These are phyloP conservation scores for Avena atlantica DNA, from an alignment of 176 grass and related monocot species.

Conservation along the genomic window DNA sequence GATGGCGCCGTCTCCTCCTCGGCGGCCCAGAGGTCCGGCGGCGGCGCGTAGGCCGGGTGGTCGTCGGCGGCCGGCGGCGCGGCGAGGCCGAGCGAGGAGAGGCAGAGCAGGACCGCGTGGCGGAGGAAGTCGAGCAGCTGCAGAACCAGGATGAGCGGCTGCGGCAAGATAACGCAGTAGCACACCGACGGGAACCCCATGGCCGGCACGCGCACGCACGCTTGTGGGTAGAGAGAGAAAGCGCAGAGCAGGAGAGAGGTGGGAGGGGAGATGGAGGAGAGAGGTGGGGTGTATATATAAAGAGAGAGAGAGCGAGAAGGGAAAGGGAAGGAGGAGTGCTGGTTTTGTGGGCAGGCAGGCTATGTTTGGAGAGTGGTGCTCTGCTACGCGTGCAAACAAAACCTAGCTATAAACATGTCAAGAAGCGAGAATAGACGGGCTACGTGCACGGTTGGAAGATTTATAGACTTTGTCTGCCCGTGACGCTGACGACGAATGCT, in stretches of 20 bases:
- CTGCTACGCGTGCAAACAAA: constrained; percentile 6
- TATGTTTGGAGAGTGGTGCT: background rate
- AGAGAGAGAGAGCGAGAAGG: background rate
- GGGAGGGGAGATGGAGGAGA: background rate
- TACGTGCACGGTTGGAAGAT: constrained; percentile 22
- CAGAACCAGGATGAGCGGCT: constrained; percentile 73
- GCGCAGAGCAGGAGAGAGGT: background rate
- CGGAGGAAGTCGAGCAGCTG: constrained; percentile 65
- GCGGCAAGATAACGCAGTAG: constrained; percentile 78
- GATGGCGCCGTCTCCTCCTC: background rate
- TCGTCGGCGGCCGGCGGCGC: constrained; percentile 47
- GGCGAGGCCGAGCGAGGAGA: constrained; percentile 59
- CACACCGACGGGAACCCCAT: constrained; percentile 89
- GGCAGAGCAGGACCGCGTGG: constrained; percentile 53
- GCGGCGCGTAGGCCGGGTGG: constrained; percentile 42
- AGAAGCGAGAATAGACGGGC: background rate
- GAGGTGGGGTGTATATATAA: constrained; percentile 49
- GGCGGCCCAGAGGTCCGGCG: constrained; percentile 34
- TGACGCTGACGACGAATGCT: constrained; percentile 22
- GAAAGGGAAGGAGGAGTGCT: background rate
- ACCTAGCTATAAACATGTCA: background rate
- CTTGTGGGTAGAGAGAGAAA: constrained; percentile 9
- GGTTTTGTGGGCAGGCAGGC: constrained; percentile 27
- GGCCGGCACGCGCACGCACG: background rate
- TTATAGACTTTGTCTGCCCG: background rate